Evolutionary conservation across 31 red algal genomes (phyloP).

Genomic region (Pterothamnion heteromorphum): DNA sequence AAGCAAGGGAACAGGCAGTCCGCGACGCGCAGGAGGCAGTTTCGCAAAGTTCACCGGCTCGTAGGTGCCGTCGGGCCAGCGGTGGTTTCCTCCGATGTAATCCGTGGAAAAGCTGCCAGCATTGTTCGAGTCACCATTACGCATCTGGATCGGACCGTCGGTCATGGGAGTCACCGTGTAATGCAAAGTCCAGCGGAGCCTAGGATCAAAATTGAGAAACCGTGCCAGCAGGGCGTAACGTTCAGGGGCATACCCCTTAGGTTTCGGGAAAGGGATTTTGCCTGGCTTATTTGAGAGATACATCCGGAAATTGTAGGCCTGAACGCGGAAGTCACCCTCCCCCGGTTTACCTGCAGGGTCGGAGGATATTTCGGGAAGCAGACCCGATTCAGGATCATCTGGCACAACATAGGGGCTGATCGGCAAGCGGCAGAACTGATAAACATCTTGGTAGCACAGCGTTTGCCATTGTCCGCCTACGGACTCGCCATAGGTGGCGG

Average conservation of each 20-base stretch:
- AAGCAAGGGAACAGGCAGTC: no score
- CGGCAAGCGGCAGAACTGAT: not conserved
- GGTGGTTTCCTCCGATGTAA: not conserved
- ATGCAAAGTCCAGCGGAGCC: not conserved
- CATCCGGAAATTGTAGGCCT: not conserved
- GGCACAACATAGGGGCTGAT: not conserved
- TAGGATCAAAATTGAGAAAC: not conserved
- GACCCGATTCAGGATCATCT: not conserved
- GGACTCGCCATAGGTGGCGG: not conserved
- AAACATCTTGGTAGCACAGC: not conserved
- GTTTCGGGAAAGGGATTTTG: not conserved
- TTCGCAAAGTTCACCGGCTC: no score
- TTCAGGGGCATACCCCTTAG: not conserved
- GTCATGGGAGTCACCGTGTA: not conserved
- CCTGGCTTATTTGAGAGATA: not conserved
- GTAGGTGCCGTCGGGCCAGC: not conserved
- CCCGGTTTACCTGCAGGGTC: not conserved
- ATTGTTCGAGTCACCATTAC: not conserved
- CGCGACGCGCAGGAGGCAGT: no score
- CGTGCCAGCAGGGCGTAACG: not conserved
- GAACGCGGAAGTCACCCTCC: not conserved
- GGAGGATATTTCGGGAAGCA: not conserved
- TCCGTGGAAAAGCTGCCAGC: not conserved
- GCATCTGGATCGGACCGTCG: no score
- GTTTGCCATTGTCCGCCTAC: not conserved